A percentile compares a stretch with the other conserved stretches of the same genome.
phyloP scores from a whole-genome alignment of 345 rosid genomes.

The Populus pruinosa region DNA sequence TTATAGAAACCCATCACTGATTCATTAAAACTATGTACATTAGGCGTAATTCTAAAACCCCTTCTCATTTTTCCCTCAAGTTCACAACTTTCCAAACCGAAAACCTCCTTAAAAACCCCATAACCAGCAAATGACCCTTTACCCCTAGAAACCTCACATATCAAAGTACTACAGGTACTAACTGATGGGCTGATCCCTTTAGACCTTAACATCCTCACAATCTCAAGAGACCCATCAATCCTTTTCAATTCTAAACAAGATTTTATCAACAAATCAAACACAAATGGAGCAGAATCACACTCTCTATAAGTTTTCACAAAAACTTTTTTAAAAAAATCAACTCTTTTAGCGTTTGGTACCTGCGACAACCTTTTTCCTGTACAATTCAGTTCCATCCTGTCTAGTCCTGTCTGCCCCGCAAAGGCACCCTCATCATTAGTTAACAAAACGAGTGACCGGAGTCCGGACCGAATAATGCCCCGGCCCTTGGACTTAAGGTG shows the following conservation, averaged over 20 bases:
- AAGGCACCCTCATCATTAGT: background rate
- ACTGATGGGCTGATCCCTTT: conserved; percentile 52
- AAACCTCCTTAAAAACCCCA: conserved; percentile 58
- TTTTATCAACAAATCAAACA: conserved; percentile 66
- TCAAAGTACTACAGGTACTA: conserved; percentile 57
- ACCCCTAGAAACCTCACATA: conserved; percentile 40
- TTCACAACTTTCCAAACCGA: conserved; percentile 32
- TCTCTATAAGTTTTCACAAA: conserved; percentile 56
- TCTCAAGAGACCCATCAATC: conserved; percentile 50
- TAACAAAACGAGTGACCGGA: conserved; percentile 31
- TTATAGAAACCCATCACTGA: conserved; percentile 61
- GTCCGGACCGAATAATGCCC: conserved; percentile 44
- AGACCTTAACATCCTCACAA: conserved; percentile 58
- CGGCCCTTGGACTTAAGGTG: conserved; percentile 54
- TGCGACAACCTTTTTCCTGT: background rate
- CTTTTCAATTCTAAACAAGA: conserved; percentile 61
- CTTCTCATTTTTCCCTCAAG: conserved; percentile 18
- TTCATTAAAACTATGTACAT: conserved; percentile 59
- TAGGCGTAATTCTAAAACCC: conserved; percentile 37
- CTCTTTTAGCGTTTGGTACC: background rate
- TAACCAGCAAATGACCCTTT: conserved; percentile 46
- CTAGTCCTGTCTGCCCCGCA: background rate
- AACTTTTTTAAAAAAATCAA: conserved; percentile 31
- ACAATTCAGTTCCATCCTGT: background rate
- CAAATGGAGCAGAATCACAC: conserved; percentile 90